Percentiles rank a stretch among this genome's conserved stretches.
Evolutionary conservation across 129 eudicot genomes (phyloP).

Genomic region (Centaurea solstitialis): DNA sequence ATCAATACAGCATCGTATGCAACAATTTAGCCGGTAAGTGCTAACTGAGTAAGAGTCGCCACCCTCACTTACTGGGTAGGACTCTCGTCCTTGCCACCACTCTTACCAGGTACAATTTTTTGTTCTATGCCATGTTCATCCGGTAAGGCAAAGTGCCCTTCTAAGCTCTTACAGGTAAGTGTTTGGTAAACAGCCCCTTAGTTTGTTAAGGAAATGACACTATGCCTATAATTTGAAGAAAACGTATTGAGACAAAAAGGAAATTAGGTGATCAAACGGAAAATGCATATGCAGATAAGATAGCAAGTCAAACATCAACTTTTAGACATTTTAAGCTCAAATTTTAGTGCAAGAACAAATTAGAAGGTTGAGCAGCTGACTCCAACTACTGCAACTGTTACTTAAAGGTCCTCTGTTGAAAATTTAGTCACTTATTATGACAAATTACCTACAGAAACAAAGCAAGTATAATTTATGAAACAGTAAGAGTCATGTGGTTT

Average conservation of each 20-base stretch:
- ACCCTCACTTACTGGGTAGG: too few species aligned
- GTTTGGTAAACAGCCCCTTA: neutral
- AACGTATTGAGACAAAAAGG: neutral
- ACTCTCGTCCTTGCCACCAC: too few species aligned
- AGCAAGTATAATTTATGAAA: neutral
- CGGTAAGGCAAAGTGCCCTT: too few species aligned
- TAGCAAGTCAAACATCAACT: neutral
- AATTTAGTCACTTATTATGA: neutral
- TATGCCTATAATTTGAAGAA: neutral
- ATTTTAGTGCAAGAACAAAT: neutral
- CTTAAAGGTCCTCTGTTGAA: neutral
- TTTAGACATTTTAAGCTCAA: neutral
- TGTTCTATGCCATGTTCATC: too few species aligned
- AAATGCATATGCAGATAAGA: neutral
- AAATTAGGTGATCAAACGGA: neutral
- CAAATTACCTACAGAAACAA: neutral
- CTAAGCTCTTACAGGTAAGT: too few species aligned
- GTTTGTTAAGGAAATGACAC: neutral
- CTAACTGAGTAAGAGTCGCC: too few species aligned
- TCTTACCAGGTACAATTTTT: too few species aligned
- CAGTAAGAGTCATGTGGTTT: neutral
- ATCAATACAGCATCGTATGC: too few species aligned
- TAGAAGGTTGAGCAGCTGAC: constrained; percentile 4
- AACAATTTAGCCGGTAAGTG: too few species aligned
- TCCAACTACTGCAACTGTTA: constrained; percentile 1